Percentiles rank a stretch among this genome's conserved stretches.
Conservation (phyloP, 495 filamentous ascomycete species). For the Lindgomyces ingoldianus region DNA sequence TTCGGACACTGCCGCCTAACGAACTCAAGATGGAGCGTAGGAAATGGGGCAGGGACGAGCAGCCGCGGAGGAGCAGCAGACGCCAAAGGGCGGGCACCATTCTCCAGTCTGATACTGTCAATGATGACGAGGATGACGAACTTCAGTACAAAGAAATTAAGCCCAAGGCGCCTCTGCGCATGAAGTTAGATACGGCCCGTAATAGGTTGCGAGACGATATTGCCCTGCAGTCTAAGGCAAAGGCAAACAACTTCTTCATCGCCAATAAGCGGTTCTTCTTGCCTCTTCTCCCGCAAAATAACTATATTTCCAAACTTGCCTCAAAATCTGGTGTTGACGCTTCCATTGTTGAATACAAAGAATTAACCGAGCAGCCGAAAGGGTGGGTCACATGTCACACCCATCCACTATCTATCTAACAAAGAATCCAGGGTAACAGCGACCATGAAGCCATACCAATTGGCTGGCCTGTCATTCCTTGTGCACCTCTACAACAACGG, state of each 20-base stretch:
- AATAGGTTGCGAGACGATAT: constrained; percentile 52
- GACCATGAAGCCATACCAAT: constrained; percentile 64
- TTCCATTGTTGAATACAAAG: constrained; percentile 47
- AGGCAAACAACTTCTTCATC: constrained; percentile 54
- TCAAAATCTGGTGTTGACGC: constrained; percentile 4
- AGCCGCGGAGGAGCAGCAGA: constrained; percentile 16
- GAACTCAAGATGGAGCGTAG: constrained; percentile 25
- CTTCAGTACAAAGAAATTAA: too few relatives aligned
- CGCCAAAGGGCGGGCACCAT: constrained; percentile 11
- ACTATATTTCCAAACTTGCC: constrained; percentile 54
- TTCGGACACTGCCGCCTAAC: not conserved
- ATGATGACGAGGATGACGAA: too few relatives aligned
- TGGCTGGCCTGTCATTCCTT: constrained; percentile 63
- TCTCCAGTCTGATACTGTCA: constrained; percentile 20
- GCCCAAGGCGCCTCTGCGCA: not conserved
- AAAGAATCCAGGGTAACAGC: constrained; percentile 43
- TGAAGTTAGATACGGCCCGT: constrained; percentile 43
- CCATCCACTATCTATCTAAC: constrained; percentile 10
- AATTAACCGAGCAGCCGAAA: constrained; percentile 52
- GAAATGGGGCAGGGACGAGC: not conserved
- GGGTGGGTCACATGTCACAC: constrained; percentile 28
- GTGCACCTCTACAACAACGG: constrained; percentile 60
- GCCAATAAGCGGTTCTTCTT: constrained; percentile 56
- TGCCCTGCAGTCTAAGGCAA: constrained; percentile 49
- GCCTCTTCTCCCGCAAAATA: constrained; percentile 55